Conservation (phyloP, 805 yeast genomes). For the Hanseniaspora thailandica region DNA sequence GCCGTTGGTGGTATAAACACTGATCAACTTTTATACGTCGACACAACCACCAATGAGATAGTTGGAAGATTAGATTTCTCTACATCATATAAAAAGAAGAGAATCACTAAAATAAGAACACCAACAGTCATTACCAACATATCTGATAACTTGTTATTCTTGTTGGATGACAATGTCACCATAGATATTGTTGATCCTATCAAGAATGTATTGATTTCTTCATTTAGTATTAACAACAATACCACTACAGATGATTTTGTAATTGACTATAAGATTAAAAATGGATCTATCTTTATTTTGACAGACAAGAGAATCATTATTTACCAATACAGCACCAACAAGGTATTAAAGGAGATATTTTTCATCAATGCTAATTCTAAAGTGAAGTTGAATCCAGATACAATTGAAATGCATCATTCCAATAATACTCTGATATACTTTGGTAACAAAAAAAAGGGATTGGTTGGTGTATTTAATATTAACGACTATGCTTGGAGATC, state of each 20-base stretch:
- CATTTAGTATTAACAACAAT: not conserved
- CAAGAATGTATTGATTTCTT: not conserved
- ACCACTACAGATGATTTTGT: conserved; percentile 2
- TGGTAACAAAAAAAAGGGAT: not conserved
- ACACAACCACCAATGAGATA: not conserved
- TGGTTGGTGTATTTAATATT: not conserved
- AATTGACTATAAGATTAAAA: not conserved
- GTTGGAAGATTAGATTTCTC: conserved; percentile 6
- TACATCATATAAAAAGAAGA: not conserved
- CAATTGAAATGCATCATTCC: not conserved
- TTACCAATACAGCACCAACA: not conserved
- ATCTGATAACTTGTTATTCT: conserved; percentile 2
- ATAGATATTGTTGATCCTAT: conserved; percentile 10
- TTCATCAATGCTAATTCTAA: not conserved
- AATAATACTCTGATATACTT: not conserved
- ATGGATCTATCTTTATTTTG: conserved; percentile 3
- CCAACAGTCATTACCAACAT: not conserved
- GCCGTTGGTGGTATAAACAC: conserved; percentile 12
- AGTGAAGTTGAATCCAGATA: not conserved
- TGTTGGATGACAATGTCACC: not conserved
- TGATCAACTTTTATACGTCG: conserved; percentile 10
- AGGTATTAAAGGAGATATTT: conserved; percentile 3
- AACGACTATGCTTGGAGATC: not conserved
- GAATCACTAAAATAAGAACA: conserved; percentile 2
- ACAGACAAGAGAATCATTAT: conserved; percentile 2